Evolutionary conservation across 108 stramenopile genomes (phyloP).

Genomic region (Pseudonitzschia pungens): DNA sequence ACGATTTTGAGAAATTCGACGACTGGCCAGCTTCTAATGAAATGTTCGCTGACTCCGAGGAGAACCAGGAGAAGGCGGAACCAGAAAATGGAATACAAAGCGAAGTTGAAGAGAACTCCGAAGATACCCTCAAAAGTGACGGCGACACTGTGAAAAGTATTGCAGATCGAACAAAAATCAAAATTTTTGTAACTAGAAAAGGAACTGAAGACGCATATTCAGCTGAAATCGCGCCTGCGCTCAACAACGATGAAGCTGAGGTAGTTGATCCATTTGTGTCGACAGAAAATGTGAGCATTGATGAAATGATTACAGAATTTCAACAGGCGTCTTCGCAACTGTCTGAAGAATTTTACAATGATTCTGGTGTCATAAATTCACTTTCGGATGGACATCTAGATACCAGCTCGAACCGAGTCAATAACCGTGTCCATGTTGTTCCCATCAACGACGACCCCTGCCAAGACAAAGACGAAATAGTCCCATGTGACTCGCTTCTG

Average conservation of each 20-base stretch:
- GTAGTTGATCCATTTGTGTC: neutral
- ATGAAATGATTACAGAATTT: neutral
- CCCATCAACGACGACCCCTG: neutral
- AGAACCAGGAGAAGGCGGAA: neutral
- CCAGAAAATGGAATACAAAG: neutral
- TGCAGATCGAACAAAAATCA: neutral
- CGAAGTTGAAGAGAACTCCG: neutral
- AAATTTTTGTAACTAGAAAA: constrained; percentile 3
- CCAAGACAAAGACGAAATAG: neutral
- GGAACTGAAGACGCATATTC: neutral
- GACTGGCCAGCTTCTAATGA: neutral
- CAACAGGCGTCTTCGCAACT: neutral
- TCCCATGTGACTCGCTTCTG: neutral
- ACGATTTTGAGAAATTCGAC: neutral
- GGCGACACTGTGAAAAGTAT: neutral
- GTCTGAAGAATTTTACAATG: neutral
- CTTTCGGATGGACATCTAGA: neutral
- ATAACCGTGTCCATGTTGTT: neutral
- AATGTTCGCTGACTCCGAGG: neutral
- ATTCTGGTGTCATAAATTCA: neutral
- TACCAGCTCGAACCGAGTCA: neutral
- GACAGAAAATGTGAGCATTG: neutral
- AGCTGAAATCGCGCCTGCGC: neutral
- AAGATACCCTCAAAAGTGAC: neutral
- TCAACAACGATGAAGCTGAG: neutral